phyloP scores from a whole-genome alignment of 495 filamentous ascomycete species.

The Aspergillus heteromorphus region DNA sequence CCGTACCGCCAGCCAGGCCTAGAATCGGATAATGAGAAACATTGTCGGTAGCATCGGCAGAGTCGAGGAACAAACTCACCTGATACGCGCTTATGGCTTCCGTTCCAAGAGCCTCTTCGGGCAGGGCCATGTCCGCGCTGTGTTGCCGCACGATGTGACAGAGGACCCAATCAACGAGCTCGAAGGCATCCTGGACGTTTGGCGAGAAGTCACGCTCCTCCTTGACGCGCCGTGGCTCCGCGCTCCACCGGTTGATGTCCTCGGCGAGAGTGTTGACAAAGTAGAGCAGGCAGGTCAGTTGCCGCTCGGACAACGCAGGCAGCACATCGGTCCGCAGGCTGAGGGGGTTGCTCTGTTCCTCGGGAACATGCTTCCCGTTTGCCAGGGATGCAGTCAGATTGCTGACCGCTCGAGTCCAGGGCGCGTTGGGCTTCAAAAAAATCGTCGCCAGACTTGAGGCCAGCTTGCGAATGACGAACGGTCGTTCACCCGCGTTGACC shows the following conservation, averaged over 20 bases:
- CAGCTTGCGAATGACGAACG: conserved; percentile 74
- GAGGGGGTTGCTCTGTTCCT: conserved; percentile 44
- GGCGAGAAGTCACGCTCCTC: conserved; percentile 20
- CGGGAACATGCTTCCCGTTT: conserved; percentile 46
- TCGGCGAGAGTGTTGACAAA: conserved; percentile 71
- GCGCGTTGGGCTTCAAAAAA: conserved; percentile 64
- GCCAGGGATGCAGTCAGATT: conserved; percentile 60
- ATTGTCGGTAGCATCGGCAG: conserved; percentile 4
- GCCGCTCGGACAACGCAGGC: conserved; percentile 45
- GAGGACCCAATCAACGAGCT: conserved; percentile 34
- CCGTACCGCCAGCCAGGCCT: conserved; percentile 28
- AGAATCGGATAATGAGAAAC: neutral
- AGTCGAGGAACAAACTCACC: conserved; percentile 20
- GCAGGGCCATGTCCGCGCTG: conserved; percentile 16
- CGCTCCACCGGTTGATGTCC: conserved; percentile 55
- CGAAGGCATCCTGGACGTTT: conserved; percentile 35
- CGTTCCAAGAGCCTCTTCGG: conserved; percentile 18
- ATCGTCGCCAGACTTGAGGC: conserved; percentile 76
- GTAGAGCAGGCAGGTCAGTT: conserved; percentile 59
- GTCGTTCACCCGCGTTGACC: conserved; percentile 51
- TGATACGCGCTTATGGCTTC: conserved; percentile 36
- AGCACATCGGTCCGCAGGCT: conserved; percentile 41
- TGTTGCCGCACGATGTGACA: conserved; percentile 27
- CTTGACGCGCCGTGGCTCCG: conserved; percentile 14
- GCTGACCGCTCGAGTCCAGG: conserved; percentile 64